phyloP scores from a whole-genome alignment of 768 basidiomycete genomes.

The Leccinum pellstonianum region DNA sequence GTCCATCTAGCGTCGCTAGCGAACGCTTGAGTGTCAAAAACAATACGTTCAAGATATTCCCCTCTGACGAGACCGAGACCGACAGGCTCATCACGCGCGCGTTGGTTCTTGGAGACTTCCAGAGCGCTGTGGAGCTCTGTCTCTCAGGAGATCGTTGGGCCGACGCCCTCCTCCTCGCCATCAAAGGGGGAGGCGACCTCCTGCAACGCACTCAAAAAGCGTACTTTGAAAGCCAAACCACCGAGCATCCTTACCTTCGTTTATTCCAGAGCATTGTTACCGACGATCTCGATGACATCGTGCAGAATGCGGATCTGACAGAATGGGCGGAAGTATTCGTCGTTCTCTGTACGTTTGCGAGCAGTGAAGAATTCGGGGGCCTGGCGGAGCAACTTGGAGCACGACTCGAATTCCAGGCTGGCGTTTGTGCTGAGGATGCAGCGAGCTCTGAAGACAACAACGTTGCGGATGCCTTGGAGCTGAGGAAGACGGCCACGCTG shows the following conservation, averaged over 20 bases:
- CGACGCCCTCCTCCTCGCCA: slow-evolving; percentile 92
- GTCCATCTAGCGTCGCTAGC: slow-evolving; percentile 75
- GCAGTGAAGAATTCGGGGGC: slow-evolving; percentile 77
- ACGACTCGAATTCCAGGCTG: slow-evolving; percentile 83
- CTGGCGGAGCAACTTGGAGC: slow-evolving; percentile 91
- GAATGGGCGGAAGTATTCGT: slow-evolving; percentile 99
- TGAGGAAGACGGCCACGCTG: slow-evolving; percentile 84
- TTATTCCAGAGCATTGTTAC: slow-evolving; percentile 93
- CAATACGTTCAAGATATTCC: slow-evolving; percentile 89
- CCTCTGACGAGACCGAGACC: slow-evolving; percentile 79
- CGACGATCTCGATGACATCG: slow-evolving; percentile 88
- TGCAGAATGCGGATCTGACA: slow-evolving; percentile 90
- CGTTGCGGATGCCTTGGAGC: slow-evolving; percentile 36
- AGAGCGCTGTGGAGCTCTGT: slow-evolving; percentile 87
- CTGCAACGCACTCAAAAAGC: slow-evolving; percentile 86
- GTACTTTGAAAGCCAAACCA: slow-evolving; percentile 84
- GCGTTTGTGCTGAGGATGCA: slow-evolving; percentile 47
- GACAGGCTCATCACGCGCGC: slow-evolving; percentile 91
- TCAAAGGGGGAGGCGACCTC: slow-evolving; percentile 85
- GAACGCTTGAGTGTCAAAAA: slow-evolving; percentile 51
- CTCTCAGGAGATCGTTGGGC: slow-evolving; percentile 87
- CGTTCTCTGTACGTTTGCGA: slow-evolving; percentile 92
- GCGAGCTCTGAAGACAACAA: slow-evolving; percentile 45
- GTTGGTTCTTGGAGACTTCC: slow-evolving; percentile 94
- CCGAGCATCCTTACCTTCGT: slow-evolving; percentile 80